These are phyloP conservation scores for Phytophthora multivora DNA, from an alignment of 352 stramenopile species.

Conservation along the genomic window DNA sequence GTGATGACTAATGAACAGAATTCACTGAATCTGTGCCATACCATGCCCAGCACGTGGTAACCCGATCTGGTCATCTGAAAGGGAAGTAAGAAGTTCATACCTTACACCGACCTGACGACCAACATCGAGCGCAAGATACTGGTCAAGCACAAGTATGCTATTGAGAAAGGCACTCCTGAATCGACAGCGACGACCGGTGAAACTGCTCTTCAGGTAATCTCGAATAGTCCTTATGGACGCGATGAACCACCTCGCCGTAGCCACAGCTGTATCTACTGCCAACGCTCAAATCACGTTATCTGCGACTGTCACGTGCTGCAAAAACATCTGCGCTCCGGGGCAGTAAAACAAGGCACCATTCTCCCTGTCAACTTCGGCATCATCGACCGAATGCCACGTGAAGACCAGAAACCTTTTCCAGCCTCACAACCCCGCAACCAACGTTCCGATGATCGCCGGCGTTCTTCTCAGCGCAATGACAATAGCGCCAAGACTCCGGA, in stretches of 20 bases:
- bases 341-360: conserved; percentile 16
- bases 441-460: background rate
- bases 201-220: background rate
- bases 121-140: conserved; percentile 22
- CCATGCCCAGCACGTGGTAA: too few species aligned
- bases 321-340: conserved; percentile 5
- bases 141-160: background rate
- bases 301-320: conserved; percentile 19
- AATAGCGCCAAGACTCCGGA: background rate
- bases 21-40: too few species aligned
- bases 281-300: conserved; percentile 6
- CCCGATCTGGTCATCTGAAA: background rate
- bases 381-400: background rate
- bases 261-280: too few species aligned
- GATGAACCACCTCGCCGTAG: too few species aligned
- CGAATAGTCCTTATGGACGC: background rate
- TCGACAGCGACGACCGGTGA: background rate
- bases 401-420: background rate
- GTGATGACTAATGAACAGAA: too few species aligned
- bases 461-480: background rate
- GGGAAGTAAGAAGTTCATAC: conserved; percentile 19
- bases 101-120: conserved; percentile 8
- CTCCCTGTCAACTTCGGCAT: conserved; percentile 16
- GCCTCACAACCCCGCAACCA: background rate
- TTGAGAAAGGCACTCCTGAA: conserved; percentile 9